Evolutionary conservation across 495 filamentous ascomycete genomes (phyloP).

Genomic region (Cairneyella variabilis): DNA sequence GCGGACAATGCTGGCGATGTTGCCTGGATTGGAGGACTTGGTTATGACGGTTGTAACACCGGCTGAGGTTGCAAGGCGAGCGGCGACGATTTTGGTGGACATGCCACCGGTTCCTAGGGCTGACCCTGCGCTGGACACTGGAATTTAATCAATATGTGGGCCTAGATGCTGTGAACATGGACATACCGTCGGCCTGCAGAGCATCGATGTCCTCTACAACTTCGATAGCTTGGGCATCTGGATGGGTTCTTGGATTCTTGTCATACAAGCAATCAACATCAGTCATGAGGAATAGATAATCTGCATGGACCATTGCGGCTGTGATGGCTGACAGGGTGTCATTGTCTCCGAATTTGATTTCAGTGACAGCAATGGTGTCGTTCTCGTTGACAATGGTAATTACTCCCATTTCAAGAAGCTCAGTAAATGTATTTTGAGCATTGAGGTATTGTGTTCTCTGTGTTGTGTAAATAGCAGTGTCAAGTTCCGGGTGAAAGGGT

Average conservation of each 20-base stretch:
- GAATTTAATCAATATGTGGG: neutral
- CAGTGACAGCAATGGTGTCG: constrained; percentile 91
- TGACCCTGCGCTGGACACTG: constrained; percentile 84
- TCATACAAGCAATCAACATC: constrained; percentile 97
- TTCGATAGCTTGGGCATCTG: constrained; percentile 84
- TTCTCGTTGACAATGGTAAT: constrained; percentile 99
- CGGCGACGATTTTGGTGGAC: constrained; percentile 96
- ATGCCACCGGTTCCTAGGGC: constrained; percentile 94
- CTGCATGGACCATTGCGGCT: constrained; percentile 93
- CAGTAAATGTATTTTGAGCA: constrained; percentile 87
- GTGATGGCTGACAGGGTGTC: constrained; percentile 96
- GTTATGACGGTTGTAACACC: constrained; percentile 96
- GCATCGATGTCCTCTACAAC: constrained; percentile 84
- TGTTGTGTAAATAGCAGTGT: neutral
- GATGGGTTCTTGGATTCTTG: constrained; percentile 82
- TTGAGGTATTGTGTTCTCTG: constrained; percentile 92
- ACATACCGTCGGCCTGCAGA: constrained; percentile 74
- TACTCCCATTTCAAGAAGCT: constrained; percentile 90
- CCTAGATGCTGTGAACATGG: constrained; percentile 1
- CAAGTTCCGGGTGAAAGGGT: neutral
- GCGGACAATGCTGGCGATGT: constrained; percentile 80
- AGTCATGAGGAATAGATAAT: constrained; percentile 98
- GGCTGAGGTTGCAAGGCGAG: constrained; percentile 86
- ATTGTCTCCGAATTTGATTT: constrained; percentile 99
- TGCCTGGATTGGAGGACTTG: constrained; percentile 85